phyloP scores from a whole-genome alignment of 306 rosid genomes.

The Mimosa pudica region DNA sequence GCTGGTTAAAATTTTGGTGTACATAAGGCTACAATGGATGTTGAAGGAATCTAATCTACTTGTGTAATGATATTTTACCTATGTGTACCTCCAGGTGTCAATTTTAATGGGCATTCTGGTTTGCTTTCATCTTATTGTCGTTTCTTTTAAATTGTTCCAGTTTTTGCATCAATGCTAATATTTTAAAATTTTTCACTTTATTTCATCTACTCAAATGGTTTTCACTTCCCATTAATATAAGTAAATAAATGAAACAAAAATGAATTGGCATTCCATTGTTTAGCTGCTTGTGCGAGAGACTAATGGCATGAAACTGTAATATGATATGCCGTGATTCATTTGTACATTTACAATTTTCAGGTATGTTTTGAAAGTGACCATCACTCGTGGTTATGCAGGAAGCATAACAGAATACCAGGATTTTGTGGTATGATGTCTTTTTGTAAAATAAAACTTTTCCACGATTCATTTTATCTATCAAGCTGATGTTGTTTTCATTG shows the following conservation, averaged over 20 bases:
- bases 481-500: slow-evolving; percentile 33
- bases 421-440: slow-evolving; percentile 65
- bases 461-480: slow-evolving; percentile 14
- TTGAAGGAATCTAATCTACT: neutral
- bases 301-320: slow-evolving; percentile 20
- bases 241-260: neutral
- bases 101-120: neutral
- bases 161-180: neutral
- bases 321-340: slow-evolving; percentile 28
- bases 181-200: neutral
- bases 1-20: neutral
- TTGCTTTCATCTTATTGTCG: neutral
- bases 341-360: slow-evolving; percentile 48
- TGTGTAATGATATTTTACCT: neutral
- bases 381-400: slow-evolving; percentile 93
- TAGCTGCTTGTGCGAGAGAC: neutral
- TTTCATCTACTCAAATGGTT: neutral
- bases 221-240: neutral
- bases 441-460: slow-evolving; percentile 21
- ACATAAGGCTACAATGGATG: neutral
- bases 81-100: neutral
- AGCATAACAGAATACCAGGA: slow-evolving; percentile 94
- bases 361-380: slow-evolving; percentile 94
- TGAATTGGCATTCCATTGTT: neutral
- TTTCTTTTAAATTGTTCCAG: neutral